These are phyloP conservation scores for Opeltia flavorubescens DNA, from an alignment of 495 filamentous ascomycete genomes.

Conservation along the genomic window DNA sequence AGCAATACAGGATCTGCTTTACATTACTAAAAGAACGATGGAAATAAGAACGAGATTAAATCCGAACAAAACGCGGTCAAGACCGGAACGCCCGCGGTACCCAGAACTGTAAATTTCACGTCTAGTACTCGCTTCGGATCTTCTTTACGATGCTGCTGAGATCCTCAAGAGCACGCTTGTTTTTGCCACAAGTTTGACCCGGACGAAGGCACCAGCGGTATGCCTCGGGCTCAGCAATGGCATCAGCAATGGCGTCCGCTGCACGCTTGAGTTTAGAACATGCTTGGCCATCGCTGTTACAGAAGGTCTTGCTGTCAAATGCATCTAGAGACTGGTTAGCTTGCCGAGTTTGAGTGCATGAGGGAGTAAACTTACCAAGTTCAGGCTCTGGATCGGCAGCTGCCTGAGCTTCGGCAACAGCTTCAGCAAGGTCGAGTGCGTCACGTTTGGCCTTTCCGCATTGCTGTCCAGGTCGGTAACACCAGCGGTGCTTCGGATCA, in stretches of 20 bases:
- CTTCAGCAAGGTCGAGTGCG: constrained; percentile 22
- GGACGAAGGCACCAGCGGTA: constrained; percentile 21
- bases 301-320: too few relatives aligned
- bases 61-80: too few relatives aligned
- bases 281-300: constrained; percentile 28
- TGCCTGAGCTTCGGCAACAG: constrained; percentile 18
- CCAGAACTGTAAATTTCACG: too few relatives aligned
- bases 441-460: constrained; percentile 35
- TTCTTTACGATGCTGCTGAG: constrained; percentile 6
- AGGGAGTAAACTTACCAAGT: not conserved
- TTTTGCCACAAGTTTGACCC: constrained; percentile 32
- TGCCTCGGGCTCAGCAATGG: constrained; percentile 20
- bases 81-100: too few relatives aligned
- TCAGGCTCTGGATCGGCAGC: constrained; percentile 20
- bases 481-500: constrained; percentile 2
- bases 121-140: constrained; percentile 1
- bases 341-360: not conserved
- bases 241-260: constrained; percentile 34
- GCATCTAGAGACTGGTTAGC: too few relatives aligned
- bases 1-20: too few relatives aligned
- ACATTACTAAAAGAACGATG: too few relatives aligned
- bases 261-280: constrained; percentile 34
- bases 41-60: too few relatives aligned
- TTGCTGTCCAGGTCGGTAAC: constrained; percentile 25
- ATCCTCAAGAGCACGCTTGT: constrained; percentile 30